Conservation (phyloP, 2,329 filamentous ascomycete genomes). For the Sclerotinia nivalis region DNA sequence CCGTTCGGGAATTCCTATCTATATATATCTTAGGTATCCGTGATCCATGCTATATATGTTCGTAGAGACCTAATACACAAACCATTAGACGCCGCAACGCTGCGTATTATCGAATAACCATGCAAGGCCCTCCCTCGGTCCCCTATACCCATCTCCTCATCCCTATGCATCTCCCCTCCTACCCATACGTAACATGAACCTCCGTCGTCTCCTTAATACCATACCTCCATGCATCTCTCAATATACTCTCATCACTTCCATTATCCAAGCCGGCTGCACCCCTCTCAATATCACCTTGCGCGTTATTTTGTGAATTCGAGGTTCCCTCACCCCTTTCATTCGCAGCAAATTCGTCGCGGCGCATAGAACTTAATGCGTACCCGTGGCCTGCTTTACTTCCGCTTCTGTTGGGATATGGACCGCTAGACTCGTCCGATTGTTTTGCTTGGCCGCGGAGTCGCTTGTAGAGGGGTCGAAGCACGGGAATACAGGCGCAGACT, state of each 20-base stretch:
- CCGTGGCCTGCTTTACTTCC: neutral
- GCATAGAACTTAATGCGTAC: constrained; percentile 15
- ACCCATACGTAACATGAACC: constrained; percentile 5
- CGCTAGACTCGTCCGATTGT: neutral
- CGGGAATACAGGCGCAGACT: constrained; percentile 12
- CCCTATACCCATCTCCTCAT: neutral
- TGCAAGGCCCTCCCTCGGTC: neutral
- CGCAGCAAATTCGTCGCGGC: constrained; percentile 2
- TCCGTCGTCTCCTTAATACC: constrained; percentile 15
- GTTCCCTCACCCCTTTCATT: neutral
- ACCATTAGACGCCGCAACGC: neutral
- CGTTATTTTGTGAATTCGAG: neutral
- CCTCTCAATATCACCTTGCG: neutral
- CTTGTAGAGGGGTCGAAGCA: constrained; percentile 18
- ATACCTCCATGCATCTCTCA: constrained; percentile 12
- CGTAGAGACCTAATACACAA: too few species aligned
- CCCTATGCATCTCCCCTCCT: neutral
- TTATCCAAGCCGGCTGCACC: constrained; percentile 6
- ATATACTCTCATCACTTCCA: constrained; percentile 18
- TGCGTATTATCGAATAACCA: too few species aligned
- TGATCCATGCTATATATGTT: neutral
- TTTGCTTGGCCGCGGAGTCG: neutral
- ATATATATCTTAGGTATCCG: neutral
- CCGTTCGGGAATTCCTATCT: neutral
- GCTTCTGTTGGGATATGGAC: neutral